These are phyloP conservation scores for Ophiostoma triangulosporum DNA, from an alignment of 2,329 filamentous ascomycete species.

Conservation along the genomic window DNA sequence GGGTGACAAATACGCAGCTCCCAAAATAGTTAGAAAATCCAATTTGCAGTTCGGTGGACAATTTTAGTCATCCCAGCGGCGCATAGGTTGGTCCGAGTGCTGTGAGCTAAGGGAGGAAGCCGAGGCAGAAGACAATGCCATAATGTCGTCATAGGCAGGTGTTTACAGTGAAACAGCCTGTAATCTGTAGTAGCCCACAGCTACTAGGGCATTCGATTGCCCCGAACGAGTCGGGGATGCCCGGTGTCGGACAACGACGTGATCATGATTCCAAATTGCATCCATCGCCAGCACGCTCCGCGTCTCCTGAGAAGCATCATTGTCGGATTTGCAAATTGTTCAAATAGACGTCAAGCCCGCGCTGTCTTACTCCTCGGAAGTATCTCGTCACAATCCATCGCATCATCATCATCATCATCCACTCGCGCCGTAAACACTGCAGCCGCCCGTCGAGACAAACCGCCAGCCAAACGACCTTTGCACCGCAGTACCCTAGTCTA, in stretches of 20 bases:
- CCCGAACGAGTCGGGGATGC: background rate
- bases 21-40: too few species aligned
- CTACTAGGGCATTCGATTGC: background rate
- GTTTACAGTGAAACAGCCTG: background rate
- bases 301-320: background rate
- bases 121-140: too few species aligned
- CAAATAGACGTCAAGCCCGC: background rate
- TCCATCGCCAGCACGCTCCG: background rate
- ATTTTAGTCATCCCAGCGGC: slow-evolving; percentile 6
- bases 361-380: background rate
- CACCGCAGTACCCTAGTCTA: background rate
- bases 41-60: too few species aligned
- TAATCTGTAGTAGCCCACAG: background rate
- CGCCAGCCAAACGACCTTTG: background rate
- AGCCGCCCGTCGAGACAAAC: background rate
- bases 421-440: background rate
- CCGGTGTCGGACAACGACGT: slow-evolving; percentile 2
- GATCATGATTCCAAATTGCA: background rate
- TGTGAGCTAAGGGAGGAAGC: too few species aligned
- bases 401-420: background rate
- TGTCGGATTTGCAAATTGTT: background rate
- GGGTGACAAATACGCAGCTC: too few species aligned
- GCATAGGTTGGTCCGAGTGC: background rate
- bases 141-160: slow-evolving; percentile 3
- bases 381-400: background rate